These are phyloP conservation scores for Microcyclosporella mali DNA, from an alignment of 2,329 filamentous ascomycete genomes.

Conservation along the genomic window DNA sequence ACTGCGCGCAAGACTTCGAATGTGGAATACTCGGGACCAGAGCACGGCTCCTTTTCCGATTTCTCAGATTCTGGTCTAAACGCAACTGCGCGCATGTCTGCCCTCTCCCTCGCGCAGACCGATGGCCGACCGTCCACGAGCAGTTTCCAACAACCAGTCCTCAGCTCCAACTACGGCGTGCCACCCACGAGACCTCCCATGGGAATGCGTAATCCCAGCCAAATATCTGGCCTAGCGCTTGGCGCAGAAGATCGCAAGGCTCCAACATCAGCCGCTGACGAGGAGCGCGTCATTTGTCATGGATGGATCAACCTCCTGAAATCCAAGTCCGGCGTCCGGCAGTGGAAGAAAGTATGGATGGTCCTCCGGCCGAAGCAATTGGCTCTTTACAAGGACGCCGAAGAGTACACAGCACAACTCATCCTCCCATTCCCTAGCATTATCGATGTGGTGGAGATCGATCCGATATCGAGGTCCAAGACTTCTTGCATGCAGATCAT, in stretches of 20 bases:
- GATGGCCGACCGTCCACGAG: constrained; percentile 30
- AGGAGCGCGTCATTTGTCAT: constrained; percentile 88
- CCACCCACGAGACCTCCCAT: constrained; percentile 21
- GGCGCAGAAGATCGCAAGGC: constrained; percentile 30
- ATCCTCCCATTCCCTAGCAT: constrained; percentile 73
- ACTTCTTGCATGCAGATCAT: constrained; percentile 86
- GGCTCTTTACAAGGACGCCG: constrained; percentile 85
- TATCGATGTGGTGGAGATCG: constrained; percentile 87
- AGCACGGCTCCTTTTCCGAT: constrained; percentile 75
- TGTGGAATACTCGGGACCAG: constrained; percentile 55
- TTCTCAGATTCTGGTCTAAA: constrained; percentile 52
- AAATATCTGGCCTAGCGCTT: constrained; percentile 51
- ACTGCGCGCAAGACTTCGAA: constrained; percentile 54
- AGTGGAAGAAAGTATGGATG: constrained; percentile 94
- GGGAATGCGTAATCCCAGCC: constrained; percentile 51
- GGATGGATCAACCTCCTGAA: constrained; percentile 82
- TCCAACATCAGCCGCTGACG: constrained; percentile 43
- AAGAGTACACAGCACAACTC: constrained; percentile 79
- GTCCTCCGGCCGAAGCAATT: constrained; percentile 81
- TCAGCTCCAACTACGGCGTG: constrained; percentile 34
- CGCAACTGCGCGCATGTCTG: constrained; percentile 28
- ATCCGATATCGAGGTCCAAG: constrained; percentile 79
- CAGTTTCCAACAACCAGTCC: constrained; percentile 21
- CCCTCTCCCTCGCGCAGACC: constrained; percentile 27
- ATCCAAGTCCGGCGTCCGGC: constrained; percentile 72